phyloP scores from a whole-genome alignment of 495 filamentous ascomycete species.

The Hyaloscypha finlandica region DNA sequence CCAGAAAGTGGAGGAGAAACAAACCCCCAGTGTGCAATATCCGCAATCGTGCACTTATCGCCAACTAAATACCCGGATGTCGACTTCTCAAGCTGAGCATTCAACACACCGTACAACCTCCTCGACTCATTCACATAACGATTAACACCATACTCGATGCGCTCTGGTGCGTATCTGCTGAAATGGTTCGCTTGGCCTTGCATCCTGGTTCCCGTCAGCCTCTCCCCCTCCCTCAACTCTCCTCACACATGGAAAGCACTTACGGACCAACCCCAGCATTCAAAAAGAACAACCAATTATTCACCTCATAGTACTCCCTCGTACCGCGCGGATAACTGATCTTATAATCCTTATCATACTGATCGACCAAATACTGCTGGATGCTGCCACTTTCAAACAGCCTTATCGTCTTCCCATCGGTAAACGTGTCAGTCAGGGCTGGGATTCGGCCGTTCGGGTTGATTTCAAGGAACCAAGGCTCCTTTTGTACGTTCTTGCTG shows the following conservation, averaged over 20 bases:
- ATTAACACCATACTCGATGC: conserved; percentile 81
- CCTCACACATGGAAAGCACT: neutral
- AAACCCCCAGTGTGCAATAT: conserved; percentile 83
- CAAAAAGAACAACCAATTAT: conserved; percentile 71
- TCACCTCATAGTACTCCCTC: conserved; percentile 75
- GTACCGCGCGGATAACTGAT: conserved; percentile 76
- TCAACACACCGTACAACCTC: conserved; percentile 77
- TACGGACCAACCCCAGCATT: conserved; percentile 78
- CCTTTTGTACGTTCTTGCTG: conserved; percentile 73
- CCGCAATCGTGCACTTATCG: conserved; percentile 78
- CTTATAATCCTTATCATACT: conserved; percentile 83
- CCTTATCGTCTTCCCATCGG: conserved; percentile 70
- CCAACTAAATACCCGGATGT: conserved; percentile 75
- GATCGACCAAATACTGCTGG: conserved; percentile 79
- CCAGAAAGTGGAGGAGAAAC: conserved; percentile 33
- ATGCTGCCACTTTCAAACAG: conserved; percentile 87
- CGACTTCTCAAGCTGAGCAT: conserved; percentile 66
- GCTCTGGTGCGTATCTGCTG: conserved; percentile 80
- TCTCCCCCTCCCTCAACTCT: neutral
- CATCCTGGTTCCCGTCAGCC: conserved; percentile 48
- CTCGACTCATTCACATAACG: conserved; percentile 82
- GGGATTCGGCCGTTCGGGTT: conserved; percentile 96
- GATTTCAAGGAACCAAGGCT: conserved; percentile 82
- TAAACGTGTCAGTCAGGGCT: conserved; percentile 78
- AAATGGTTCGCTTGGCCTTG: conserved; percentile 94